Base-by-base conservation (phyloP, 179 eudicot species). In the Beta corolliflora region DNA sequence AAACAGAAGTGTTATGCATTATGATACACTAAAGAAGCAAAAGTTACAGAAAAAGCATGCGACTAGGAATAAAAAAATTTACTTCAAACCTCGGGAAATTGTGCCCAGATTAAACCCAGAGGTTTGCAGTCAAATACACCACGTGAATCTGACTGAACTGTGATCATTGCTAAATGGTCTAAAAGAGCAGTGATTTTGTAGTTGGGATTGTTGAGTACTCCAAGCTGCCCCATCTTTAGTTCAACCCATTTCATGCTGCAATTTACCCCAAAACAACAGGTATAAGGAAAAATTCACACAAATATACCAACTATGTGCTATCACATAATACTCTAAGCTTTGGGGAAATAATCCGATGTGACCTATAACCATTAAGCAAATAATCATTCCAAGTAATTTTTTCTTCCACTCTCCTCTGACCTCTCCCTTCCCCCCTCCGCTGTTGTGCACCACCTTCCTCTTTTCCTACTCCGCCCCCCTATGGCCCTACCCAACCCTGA, bases 221-320 rank as follows among this genome's bases (percentile, higher is more conserved):
- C 99, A 82, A 95, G 98, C 83, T 95, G 95, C 75, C 84, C 95
- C 99, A 95, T 95, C 84, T 95, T 95, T 87, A 93, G 71, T 58
- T 95, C 99, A 68, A 95, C 97, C 99, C 99, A 95, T 87, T 90
- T 95, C 97, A 95, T 93, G 89, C 99, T 95, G 93, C 86, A 89
- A 45, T 54, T 21, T 13, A 55, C 31, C 45, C 63, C 61, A 53
- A 53, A 53, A 25, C 6, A 54, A 12, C 23, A n/a, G 18, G 55
- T 3, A 29, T 12, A 75, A 1, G 25, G 13, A 52, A 50, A 18
- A 44, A 50, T 63, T 63, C 23, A 19, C 67, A 9, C 3, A 13
- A 60, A 63, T 25, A 63, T 63, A 2, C 36, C 36, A 21, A 25
- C 36, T 9, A 63, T 21, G 67, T 31, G 23, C 3, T 3, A 11